Evolutionary conservation across 2,329 filamentous ascomycete species (phyloP).

Genomic region (Diaporthe nobilis): DNA sequence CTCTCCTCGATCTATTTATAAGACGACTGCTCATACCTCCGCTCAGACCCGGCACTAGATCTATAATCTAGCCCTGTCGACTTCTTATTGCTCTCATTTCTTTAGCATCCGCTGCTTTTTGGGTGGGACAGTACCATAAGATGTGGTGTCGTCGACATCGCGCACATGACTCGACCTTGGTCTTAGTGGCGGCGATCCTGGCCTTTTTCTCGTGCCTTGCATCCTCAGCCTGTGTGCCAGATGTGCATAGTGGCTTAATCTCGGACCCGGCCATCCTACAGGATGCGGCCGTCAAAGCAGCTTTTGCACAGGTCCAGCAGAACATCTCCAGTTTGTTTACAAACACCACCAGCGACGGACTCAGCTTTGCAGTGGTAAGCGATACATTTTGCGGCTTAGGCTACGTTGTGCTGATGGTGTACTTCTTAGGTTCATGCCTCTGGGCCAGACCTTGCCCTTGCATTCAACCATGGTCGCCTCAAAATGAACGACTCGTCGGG

Average conservation of each 20-base stretch:
- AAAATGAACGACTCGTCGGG: constrained; percentile 2
- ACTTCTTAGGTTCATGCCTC: constrained; percentile 2
- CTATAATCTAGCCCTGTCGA: not conserved
- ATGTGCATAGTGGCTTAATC: not conserved
- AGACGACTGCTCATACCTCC: not conserved
- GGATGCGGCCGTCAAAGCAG: not conserved
- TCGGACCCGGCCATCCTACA: not conserved
- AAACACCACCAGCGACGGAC: constrained; percentile 14
- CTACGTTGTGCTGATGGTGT: not conserved
- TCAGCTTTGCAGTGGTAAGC: constrained; percentile 15
- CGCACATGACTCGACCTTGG: not conserved
- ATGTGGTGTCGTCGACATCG: not conserved
- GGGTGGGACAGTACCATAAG: not conserved
- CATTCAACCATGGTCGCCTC: constrained; percentile 9
- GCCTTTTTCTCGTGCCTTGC: not conserved
- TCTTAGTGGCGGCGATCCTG: not conserved
- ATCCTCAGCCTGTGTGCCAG: not conserved
- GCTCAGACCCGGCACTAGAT: not conserved
- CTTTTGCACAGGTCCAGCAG: constrained; percentile 10
- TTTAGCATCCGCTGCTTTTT: not conserved
- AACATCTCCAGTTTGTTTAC: not conserved
- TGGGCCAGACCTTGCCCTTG: not conserved
- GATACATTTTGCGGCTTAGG: not conserved
- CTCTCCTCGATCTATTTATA: not conserved
- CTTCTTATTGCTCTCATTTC: no score